Conservation (phyloP, 768 basidiomycete species). For the Tricholoma sp. region DNA sequence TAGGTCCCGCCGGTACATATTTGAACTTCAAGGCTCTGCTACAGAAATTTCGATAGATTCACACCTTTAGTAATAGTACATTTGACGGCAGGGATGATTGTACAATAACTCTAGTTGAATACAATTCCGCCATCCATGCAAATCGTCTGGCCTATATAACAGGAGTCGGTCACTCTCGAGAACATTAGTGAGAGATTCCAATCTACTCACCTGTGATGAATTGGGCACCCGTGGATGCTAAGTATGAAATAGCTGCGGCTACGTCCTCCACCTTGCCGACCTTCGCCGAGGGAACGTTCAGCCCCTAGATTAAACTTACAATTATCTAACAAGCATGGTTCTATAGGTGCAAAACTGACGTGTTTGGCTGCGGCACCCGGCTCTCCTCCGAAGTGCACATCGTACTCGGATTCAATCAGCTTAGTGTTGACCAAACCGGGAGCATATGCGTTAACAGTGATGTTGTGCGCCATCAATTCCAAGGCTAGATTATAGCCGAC, state of each 20-base stretch:
- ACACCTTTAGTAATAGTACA: too few relatives aligned
- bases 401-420: not conserved
- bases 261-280: constrained; percentile 26
- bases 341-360: not conserved
- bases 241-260: constrained; percentile 29
- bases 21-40: too few relatives aligned
- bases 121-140: constrained; percentile 5
- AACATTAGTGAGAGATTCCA: not conserved
- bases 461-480: not conserved
- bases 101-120: not conserved
- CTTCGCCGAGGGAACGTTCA: constrained; percentile 11
- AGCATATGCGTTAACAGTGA: not conserved
- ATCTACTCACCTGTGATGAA: constrained; percentile 26
- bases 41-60: too few relatives aligned
- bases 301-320: not conserved
- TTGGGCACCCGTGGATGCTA: constrained; percentile 28
- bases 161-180: not conserved
- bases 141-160: constrained; percentile 6
- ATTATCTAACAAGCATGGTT: not conserved
- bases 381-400: not conserved
- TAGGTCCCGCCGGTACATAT: too few relatives aligned
- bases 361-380: not conserved
- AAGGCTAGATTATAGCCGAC: not conserved
- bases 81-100: too few relatives aligned
- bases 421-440: not conserved